Evolutionary conservation across 345 rosid genomes (phyloP).

Genomic region (Nephelium lappaceum): DNA sequence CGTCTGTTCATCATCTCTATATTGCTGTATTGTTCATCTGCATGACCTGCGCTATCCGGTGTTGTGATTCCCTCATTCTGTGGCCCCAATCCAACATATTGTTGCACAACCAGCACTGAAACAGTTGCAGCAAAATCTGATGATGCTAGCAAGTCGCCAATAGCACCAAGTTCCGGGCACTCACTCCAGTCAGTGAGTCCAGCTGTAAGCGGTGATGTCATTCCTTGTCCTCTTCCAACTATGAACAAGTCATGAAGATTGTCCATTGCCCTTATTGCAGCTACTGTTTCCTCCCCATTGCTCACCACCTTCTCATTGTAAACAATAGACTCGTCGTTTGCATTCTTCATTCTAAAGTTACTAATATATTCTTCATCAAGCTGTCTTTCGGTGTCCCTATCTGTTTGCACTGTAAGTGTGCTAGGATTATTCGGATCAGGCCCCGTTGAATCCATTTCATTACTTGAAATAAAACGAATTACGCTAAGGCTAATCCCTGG

Average conservation of each 20-base stretch:
- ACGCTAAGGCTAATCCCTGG: conserved; percentile 65
- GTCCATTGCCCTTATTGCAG: conserved; percentile 71
- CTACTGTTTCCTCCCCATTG: conserved; percentile 88
- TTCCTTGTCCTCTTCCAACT: conserved; percentile 91
- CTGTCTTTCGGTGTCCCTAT: conserved; percentile 37
- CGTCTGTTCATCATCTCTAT: conserved; percentile 17
- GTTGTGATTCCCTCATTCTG: conserved; percentile 38
- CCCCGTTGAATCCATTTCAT: conserved; percentile 30
- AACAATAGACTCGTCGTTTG: conserved; percentile 43
- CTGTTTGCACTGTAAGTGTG: conserved; percentile 32
- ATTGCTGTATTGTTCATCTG: conserved; percentile 29
- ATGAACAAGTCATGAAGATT: conserved; percentile 72
- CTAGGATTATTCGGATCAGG: conserved; percentile 21
- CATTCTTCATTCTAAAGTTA: conserved; percentile 49
- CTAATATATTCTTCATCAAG: conserved; percentile 62
- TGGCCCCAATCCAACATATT: conserved; percentile 45
- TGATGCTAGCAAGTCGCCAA: conserved; percentile 91
- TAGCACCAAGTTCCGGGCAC: conserved; percentile 96
- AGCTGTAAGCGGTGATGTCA: conserved; percentile 68
- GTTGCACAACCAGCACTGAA: conserved; percentile 88
- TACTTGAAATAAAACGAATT: conserved; percentile 53
- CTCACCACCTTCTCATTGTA: conserved; percentile 58
- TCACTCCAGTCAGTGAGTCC: conserved; percentile 99
- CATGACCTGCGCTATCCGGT: conserved; percentile 50
- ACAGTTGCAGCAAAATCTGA: conserved; percentile 83